Conservation (phyloP, 108 stramenopile genomes). For the Skeletonema grethae region DNA sequence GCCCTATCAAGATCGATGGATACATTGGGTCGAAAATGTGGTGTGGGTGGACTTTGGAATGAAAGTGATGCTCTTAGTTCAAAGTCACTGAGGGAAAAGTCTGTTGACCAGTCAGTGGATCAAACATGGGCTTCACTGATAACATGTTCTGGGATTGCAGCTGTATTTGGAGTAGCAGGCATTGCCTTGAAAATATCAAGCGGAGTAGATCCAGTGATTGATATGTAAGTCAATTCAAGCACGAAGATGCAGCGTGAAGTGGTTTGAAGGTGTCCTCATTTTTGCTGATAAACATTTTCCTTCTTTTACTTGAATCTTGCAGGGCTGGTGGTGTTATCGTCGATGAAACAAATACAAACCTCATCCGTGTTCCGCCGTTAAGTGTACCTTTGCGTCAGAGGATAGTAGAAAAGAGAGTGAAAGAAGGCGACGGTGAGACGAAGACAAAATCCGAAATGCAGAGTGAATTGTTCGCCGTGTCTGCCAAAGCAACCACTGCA, state of each 20-base stretch:
- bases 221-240: slow-evolving; percentile 52
- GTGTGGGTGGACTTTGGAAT: slow-evolving; percentile 85
- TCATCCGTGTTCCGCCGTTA: slow-evolving; percentile 69
- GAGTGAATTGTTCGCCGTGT: slow-evolving; percentile 70
- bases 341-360: slow-evolving; percentile 36
- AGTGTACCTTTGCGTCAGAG: slow-evolving; percentile 64
- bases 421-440: slow-evolving; percentile 62
- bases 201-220: slow-evolving; percentile 65
- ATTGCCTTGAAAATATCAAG: slow-evolving; percentile 66
- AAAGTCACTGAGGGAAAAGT: slow-evolving; percentile 65
- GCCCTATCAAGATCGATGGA: slow-evolving; percentile 80
- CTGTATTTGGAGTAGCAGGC: slow-evolving; percentile 74
- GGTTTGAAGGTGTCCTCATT: neutral
- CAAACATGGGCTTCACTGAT: slow-evolving; percentile 74
- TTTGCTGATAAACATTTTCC: neutral
- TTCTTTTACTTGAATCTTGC: neutral
- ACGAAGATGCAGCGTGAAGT: neutral
- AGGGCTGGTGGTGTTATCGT: slow-evolving; percentile 68
- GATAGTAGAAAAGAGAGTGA: slow-evolving; percentile 59
- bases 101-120: slow-evolving; percentile 66
- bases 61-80: slow-evolving; percentile 64
- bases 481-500: slow-evolving; percentile 48
- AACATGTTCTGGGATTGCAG: slow-evolving; percentile 80
- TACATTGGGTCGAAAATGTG: slow-evolving; percentile 78
- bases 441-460: slow-evolving; percentile 52